phyloP scores from a whole-genome alignment of 495 filamentous ascomycete species.

The Sphaerosporella brunnea region DNA sequence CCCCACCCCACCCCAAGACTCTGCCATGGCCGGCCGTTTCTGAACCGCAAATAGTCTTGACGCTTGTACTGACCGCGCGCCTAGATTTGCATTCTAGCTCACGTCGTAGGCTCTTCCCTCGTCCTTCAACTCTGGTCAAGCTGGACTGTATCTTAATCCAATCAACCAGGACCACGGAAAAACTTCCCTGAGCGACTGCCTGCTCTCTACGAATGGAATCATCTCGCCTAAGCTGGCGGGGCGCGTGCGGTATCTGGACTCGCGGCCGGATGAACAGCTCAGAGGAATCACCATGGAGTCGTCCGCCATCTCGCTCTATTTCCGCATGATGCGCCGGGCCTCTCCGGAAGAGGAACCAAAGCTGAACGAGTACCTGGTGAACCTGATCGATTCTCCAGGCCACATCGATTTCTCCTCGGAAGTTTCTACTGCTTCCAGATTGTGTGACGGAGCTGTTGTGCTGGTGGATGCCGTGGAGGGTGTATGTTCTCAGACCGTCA shows the following conservation, averaged over 20 bases:
- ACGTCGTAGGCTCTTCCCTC: slow-evolving; percentile 53
- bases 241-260: slow-evolving; percentile 96
- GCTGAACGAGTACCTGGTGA: slow-evolving; percentile 81
- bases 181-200: slow-evolving; percentile 87
- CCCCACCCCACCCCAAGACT: too few relatives aligned
- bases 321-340: slow-evolving; percentile 64
- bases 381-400: slow-evolving; percentile 92
- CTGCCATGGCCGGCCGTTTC: background rate
- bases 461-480: slow-evolving; percentile 97
- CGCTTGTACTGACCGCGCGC: slow-evolving; percentile 9
- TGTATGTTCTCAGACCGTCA: slow-evolving; percentile 96
- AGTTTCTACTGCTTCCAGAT: slow-evolving; percentile 82
- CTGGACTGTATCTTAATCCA: slow-evolving; percentile 5
- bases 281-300: slow-evolving; percentile 99
- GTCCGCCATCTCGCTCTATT: slow-evolving; percentile 90
- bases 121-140: background rate
- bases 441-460: slow-evolving; percentile 89
- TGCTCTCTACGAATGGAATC: slow-evolving; percentile 98
- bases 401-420: slow-evolving; percentile 99
- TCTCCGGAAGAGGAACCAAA: slow-evolving; percentile 49
- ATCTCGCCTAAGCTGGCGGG: slow-evolving; percentile 94
- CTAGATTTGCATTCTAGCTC: slow-evolving; percentile 92
- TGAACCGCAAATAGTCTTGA: slow-evolving; percentile 3
- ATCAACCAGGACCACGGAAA: slow-evolving; percentile 72
- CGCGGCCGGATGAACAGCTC: slow-evolving; percentile 87